Evolutionary conservation across 306 rosid genomes (phyloP), one percentile per base, ranked within the genome.

Genomic region (Ochetophila trinervis): DNA sequence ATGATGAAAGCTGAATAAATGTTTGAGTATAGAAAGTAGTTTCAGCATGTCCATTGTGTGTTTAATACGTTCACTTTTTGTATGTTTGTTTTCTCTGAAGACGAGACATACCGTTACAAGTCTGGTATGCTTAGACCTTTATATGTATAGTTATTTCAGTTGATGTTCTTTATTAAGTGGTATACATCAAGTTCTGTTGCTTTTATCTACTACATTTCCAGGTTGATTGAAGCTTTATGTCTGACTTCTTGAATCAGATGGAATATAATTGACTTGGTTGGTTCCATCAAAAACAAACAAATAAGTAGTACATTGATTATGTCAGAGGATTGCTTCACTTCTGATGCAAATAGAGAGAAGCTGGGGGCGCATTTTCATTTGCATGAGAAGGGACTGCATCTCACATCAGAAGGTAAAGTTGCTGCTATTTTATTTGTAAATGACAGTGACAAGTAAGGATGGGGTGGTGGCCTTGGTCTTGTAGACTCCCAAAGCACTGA

Each of bases 391-490:
- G 98, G 94, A 72, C 77, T 63, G 44, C 65, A 75, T 68, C 87
- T 89, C 76, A 64, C 78, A 60, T 87, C 87, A 45, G 68, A 83
- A 60, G 93, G 96, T 14, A 93, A 87, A 86, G 78, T 85, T 81
- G 96, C 98, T 61, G 30, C 84, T 20, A 85, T 85, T 70, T 66
- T 93, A 76, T 75, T 89, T 65, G 77, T 82, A 34, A 81, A 79
- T 69, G 86, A 79, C 72, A 75, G 66, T 23, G 82, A 73, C 61
- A 47, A 65, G 6, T 74, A 53, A 37, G 80, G 54, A 22, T 44
- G 44, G 66, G 54, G 60, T 60, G 53, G 19, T 60, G 83, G 69
- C 70, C 71, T 64, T 24, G 82, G 59, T 70, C 57, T 54, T 51
- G 78, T 67, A 30, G 71, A 76, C 53, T 69, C 74, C 34, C 76